These are phyloP conservation scores for Wickerhamomyces sp. DNA, from an alignment of 1,139 yeast species.

Conservation along the genomic window DNA sequence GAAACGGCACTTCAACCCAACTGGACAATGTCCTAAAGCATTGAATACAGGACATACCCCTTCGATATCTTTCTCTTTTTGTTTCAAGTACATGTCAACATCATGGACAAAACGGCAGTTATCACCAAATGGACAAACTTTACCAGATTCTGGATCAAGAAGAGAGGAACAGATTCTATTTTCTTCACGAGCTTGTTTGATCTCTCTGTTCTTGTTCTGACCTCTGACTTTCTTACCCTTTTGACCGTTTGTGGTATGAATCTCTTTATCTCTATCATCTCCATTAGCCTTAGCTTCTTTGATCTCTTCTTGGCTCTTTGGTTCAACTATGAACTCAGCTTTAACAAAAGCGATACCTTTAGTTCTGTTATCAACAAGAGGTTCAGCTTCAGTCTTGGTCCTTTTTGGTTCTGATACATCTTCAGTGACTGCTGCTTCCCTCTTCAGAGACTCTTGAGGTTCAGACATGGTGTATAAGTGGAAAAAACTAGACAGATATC, in stretches of 20 bases:
- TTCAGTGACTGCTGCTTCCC: neutral
- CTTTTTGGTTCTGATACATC: constrained; percentile 1
- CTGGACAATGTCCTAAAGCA: constrained; percentile 85
- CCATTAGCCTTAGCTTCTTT: constrained; percentile 31
- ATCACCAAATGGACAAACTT: constrained; percentile 64
- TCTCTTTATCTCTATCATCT: constrained; percentile 27
- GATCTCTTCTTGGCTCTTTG: constrained; percentile 12
- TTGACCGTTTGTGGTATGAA: constrained; percentile 43
- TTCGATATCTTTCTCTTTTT: constrained; percentile 67
- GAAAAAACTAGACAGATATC: too few relatives aligned
- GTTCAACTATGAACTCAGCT: constrained; percentile 47
- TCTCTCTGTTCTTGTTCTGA: constrained; percentile 83
- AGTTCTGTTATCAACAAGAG: constrained; percentile 4
- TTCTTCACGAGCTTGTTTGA: constrained; percentile 63
- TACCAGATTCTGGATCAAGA: constrained; percentile 42
- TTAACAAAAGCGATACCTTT: constrained; percentile 67
- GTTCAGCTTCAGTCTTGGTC: neutral
- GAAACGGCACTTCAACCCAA: constrained; percentile 93
- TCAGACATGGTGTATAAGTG: too few relatives aligned
- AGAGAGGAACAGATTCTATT: constrained; percentile 64
- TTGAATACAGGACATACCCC: constrained; percentile 80
- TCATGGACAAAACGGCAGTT: constrained; percentile 79
- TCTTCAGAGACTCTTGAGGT: too few relatives aligned
- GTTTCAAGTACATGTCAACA: constrained; percentile 51
- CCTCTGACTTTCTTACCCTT: constrained; percentile 61